Evolutionary conservation across 495 filamentous ascomycete genomes (phyloP), one percentile per base, ranked within the genome.

Genomic region (Achaetomiella virescens): DNA sequence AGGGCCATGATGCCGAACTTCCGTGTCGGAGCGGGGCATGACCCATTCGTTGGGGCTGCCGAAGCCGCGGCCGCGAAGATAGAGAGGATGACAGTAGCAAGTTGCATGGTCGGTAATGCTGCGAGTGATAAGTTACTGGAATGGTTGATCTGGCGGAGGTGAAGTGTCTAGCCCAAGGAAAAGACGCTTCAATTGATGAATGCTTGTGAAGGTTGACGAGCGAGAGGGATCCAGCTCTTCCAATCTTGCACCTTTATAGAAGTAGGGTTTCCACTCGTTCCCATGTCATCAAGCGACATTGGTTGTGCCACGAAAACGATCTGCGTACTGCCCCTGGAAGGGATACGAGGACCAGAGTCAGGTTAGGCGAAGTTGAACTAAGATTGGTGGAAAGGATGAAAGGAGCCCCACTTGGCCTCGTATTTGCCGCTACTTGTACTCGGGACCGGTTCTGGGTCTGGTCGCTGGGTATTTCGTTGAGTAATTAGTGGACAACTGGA

Each of bases 1-100:
- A 79, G 72, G 43, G 77, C 61, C 61, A 79, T 66, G 37, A 81
- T 51, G 54, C 69, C 66, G 56, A 82, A 81, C 42, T 47, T 57
- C 43, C 48, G 54, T 6, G 48, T 31, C 41, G 53, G 52, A 18
- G 41, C 42, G 21, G 53, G 24, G 53, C 35, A 52, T 18, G 48
- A 48, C 29, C 52, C 29, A 67, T 36, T 25, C 24, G 56, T 18
- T 2, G 60, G 24, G 61, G 44, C n/a, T 53, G 69, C 36, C 58
- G 63, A 49, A 52, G 67, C 21, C 61, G 57, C 36, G 63, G 81
- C 2, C 78, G 88, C 55, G 20, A 57, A 90, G 70, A 51, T 60
- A 14, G 57, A 48, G 45, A 54, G 55, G 35, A 64, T 44, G 27
- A 38, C 38, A 47, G 58, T 44, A 6, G 46, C 54, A 51, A 61